Percentiles rank a stretch among this genome's conserved stretches.
These are phyloP conservation scores for Beauveria brongniartii DNA, from an alignment of 2,329 filamentous ascomycete genomes.

Conservation along the genomic window DNA sequence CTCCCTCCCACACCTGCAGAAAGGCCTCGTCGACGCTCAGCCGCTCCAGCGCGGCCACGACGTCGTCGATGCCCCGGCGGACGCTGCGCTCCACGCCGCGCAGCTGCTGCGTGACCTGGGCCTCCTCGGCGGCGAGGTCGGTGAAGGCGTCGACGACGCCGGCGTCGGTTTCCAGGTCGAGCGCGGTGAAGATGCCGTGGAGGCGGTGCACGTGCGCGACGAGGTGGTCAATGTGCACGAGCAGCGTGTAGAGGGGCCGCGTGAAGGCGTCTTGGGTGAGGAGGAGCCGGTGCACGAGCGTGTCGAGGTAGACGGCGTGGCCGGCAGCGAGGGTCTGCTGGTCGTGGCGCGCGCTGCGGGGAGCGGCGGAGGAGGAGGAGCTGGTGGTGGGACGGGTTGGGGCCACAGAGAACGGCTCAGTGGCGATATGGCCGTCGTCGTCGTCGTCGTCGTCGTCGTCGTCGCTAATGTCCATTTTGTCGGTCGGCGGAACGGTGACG, in stretches of 20 bases:
- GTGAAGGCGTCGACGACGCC: slow-evolving; percentile 71
- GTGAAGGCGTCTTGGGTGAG: slow-evolving; percentile 58
- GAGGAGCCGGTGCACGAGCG: slow-evolving; percentile 58
- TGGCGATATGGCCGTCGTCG: too few species aligned
- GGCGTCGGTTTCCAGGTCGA: slow-evolving; percentile 75
- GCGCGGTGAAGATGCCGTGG: slow-evolving; percentile 64
- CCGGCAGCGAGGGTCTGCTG: slow-evolving; percentile 77
- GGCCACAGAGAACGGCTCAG: slow-evolving; percentile 9
- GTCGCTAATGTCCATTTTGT: slow-evolving; percentile 1
- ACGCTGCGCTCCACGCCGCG: slow-evolving; percentile 55
- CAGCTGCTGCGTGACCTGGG: slow-evolving; percentile 57
- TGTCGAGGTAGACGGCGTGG: slow-evolving; percentile 67
- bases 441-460: neutral
- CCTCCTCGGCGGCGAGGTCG: slow-evolving; percentile 65
- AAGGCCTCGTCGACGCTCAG: slow-evolving; percentile 38
- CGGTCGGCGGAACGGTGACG: neutral
- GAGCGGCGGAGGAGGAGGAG: slow-evolving; percentile 10
- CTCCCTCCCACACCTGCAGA: slow-evolving; percentile 35
- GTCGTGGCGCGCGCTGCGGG: slow-evolving; percentile 46
- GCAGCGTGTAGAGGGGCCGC: slow-evolving; percentile 54
- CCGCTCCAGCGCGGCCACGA: slow-evolving; percentile 48
- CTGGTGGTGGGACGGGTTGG: slow-evolving; percentile 13
- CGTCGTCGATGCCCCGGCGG: slow-evolving; percentile 57
- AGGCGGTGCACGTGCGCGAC: slow-evolving; percentile 69
- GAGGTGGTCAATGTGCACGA: slow-evolving; percentile 72